Evolutionary conservation across 352 stramenopile genomes (phyloP).

Genomic region (Globisporangium mamillatum): DNA sequence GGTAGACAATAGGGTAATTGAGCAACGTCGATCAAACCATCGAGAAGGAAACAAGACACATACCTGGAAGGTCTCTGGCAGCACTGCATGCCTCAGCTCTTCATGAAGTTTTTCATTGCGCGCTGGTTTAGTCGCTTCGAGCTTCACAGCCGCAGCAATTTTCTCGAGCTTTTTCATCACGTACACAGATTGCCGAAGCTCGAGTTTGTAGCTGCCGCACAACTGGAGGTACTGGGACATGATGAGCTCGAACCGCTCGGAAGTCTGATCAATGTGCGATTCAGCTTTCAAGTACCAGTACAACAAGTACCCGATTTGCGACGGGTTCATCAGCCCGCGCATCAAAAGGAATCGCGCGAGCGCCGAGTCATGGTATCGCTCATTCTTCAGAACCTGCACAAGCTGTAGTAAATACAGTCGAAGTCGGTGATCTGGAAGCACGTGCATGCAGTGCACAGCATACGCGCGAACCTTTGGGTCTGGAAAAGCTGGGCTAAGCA

Average conservation of each 20-base stretch:
- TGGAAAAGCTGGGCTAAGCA: slow-evolving; percentile 80
- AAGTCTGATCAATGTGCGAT: slow-evolving; percentile 52
- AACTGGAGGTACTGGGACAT: slow-evolving; percentile 83
- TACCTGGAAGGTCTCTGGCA: slow-evolving; percentile 85
- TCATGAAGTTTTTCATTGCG: slow-evolving; percentile 56
- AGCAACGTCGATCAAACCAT: not conserved
- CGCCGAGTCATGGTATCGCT: slow-evolving; percentile 80
- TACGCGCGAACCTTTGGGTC: slow-evolving; percentile 93
- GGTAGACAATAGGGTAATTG: not conserved
- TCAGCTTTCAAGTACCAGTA: slow-evolving; percentile 86
- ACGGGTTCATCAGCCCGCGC: slow-evolving; percentile 64
- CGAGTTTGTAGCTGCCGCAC: slow-evolving; percentile 85
- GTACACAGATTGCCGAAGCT: slow-evolving; percentile 89
- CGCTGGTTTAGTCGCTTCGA: slow-evolving; percentile 31
- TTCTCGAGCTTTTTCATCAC: slow-evolving; percentile 90
- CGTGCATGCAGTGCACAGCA: slow-evolving; percentile 88
- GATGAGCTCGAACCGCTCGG: slow-evolving; percentile 66
- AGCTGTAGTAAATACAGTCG: slow-evolving; percentile 86
- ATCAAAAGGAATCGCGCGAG: slow-evolving; percentile 77
- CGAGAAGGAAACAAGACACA: not conserved
- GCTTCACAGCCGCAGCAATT: slow-evolving; percentile 68
- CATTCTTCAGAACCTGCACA: slow-evolving; percentile 83
- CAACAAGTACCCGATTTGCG: slow-evolving; percentile 78
- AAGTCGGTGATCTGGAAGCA: slow-evolving; percentile 82
- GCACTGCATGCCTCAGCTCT: slow-evolving; percentile 42